Evolutionary conservation across 345 rosid species (phyloP), one percentile per base, ranked within the genome.

Genomic region (Euphorbia peplus): DNA sequence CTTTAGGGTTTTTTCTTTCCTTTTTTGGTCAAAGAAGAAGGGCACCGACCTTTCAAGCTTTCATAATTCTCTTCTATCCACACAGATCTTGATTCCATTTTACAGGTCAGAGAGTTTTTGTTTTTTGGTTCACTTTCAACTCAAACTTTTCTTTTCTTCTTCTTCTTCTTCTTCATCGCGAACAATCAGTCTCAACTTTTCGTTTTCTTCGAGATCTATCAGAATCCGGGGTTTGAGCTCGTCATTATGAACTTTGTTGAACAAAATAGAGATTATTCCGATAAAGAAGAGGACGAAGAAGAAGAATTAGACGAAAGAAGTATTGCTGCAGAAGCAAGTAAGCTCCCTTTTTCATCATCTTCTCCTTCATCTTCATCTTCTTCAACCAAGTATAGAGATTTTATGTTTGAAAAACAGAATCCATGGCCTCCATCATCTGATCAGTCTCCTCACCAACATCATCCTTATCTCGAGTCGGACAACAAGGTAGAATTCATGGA

Each of bases 221-320:
- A 12, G 30, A 67, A 62, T 29, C 52, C 48, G 37, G 4, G 42
- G 60, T 78, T 58, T 63, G 75, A n/a, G n/a, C n/a, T n/a, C n/a
- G 73, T 77, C 73, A 68, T 70, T 52, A 78, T 75, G 84, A 79
- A 73, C 80, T 82, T 75, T 62, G 72, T 44, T 59, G 75, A 72
- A 76, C 80, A 75, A 73, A 79, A 73, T 60, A 73, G 71, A 71
- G 73, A 68, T 61, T 63, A 66, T 47, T 70, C 51, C 25, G 71
- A 76, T 48, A 69, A 42, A 50, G 64, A 56, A 22, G 70, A 57
- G 8, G 52, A 51, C 4, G 68, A 64, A 8, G 63, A 58, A 51
- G 74, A 68, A 29, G 81, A 79, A 59, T 77, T 73, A 29, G 75
- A 32, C 37, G 6, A 32, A 3, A 32, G 37, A 3, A 6, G 37